A percentile compares a stretch with the other conserved stretches of the same genome.
phyloP scores from a whole-genome alignment of 805 yeast genomes.

The Wickerhamiella azyma region DNA sequence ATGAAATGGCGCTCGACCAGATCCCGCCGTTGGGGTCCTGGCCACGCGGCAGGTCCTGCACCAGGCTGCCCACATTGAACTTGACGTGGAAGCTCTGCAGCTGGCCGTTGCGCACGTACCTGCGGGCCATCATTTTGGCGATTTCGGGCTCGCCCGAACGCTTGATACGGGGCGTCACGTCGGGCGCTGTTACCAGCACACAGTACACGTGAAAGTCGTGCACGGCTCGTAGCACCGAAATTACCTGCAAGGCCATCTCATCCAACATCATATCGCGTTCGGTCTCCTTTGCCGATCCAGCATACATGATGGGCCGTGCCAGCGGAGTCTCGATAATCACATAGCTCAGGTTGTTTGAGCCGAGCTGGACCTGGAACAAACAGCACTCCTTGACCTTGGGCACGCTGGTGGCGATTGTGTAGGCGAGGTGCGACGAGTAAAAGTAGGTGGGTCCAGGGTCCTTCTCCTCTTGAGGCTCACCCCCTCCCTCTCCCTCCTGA shows the following conservation, averaged over 20 bases:
- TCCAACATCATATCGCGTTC: conserved; percentile 30
- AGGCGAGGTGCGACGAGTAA: conserved; percentile 76
- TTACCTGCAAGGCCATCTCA: conserved; percentile 34
- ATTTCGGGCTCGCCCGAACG: conserved; percentile 81
- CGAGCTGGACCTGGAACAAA: conserved; percentile 71
- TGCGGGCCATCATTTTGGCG: conserved; percentile 77
- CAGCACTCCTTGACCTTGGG: conserved; percentile 79
- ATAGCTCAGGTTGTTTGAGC: conserved; percentile 70
- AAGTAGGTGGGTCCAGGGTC: conserved; percentile 37
- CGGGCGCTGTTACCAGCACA: conserved; percentile 64
- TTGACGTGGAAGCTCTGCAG: conserved; percentile 69
- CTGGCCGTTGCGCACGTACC: conserved; percentile 64
- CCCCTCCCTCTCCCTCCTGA: conserved; percentile 8
- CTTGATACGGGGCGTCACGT: conserved; percentile 69
- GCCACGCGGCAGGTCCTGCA: conserved; percentile 57
- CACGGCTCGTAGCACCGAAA: conserved; percentile 35
- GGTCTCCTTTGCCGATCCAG: conserved; percentile 1
- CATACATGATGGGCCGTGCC: conserved; percentile 23
- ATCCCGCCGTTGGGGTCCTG: conserved; percentile 69
- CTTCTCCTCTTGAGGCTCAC: neutral
- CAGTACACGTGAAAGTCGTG: conserved; percentile 75
- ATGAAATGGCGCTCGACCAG: conserved; percentile 68
- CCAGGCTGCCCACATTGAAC: conserved; percentile 52
- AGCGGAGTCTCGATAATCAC: conserved; percentile 66
- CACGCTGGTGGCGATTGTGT: conserved; percentile 68